Base-by-base conservation (phyloP, 2,329 filamentous ascomycete genomes). In the Cytospora mali region DNA sequence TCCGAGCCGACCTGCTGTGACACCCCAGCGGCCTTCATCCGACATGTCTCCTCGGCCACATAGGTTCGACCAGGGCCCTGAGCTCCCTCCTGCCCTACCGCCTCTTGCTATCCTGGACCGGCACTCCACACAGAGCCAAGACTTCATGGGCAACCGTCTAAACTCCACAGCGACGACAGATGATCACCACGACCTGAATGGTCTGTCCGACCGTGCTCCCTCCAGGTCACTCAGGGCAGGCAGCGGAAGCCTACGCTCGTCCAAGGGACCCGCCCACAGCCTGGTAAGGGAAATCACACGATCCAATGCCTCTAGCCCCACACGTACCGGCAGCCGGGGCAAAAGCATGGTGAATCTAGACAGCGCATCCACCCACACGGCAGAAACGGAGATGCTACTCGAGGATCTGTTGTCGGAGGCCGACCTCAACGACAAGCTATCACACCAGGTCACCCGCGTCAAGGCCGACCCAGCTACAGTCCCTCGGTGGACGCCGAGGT, bases 401-500 rank as follows among this genome's bases (percentile, higher is more conserved):
- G 70, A 73, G 35, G 75, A 77, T 31, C 56, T 76, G 27, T 71
- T 66, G 27, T 61, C 75, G 13, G 71, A 71, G 6, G 66, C 77
- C 2, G 78, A 79, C n/a, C 72, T 82, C 27, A 75, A 76, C 62
- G 55, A 64, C 21, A 50, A 73, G 71, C 50, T 73, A 67, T 64
- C 76, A 66, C 70, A 67, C 55, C 77, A 80, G 61, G 78, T 80
- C 2, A 73, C 85, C 21, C 79, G 80, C 4, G 68, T 84, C 66
- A 81, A 80, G 69, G 80, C 78, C 7, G 82, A 85, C 54, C 80
- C 81, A 6, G 71, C 72, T 29, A 74, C 73, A 14, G 82, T 85
- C 77, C 83, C 83, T 1, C 80, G 81, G 55, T 82, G 80, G 77
- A 76, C 75, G 46, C 81, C 84, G 2, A 77, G 81, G 54, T 79